These are phyloP conservation scores for Oryza officinalis DNA, from an alignment of 176 grass and related monocot species.

Conservation along the genomic window DNA sequence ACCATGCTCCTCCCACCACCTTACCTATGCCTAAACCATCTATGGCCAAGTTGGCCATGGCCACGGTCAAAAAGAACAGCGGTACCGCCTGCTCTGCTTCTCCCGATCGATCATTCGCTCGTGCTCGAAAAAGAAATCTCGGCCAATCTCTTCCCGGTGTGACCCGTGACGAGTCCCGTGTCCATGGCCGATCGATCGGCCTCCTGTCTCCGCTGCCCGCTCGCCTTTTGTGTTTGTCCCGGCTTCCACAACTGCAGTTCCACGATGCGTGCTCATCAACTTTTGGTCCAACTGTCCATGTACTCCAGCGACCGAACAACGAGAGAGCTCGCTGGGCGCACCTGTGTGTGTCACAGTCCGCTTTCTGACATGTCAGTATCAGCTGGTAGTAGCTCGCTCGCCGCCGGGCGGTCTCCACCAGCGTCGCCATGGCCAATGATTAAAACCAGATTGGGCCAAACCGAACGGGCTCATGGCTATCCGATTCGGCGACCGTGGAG, in stretches of 20 bases:
- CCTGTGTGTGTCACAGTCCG: not conserved
- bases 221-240: not conserved
- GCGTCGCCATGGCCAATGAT: slow-evolving; percentile 29
- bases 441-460: slow-evolving; percentile 15
- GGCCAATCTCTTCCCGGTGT: not conserved
- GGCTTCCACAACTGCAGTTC: not conserved
- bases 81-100: not conserved
- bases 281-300: not conserved
- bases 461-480: not conserved
- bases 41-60: not conserved
- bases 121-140: not conserved
- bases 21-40: not conserved
- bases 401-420: slow-evolving; percentile 2
- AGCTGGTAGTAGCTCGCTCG: not conserved
- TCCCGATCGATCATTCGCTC: not conserved
- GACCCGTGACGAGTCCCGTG: not conserved
- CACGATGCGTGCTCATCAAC: not conserved
- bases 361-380: slow-evolving; percentile 41
- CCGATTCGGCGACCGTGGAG: not conserved
- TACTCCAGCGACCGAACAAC: not conserved
- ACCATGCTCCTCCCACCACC: not conserved
- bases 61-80: slow-evolving; percentile 40
- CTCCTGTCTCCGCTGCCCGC: not conserved
- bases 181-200: not conserved
- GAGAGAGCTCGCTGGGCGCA: not conserved